Percentiles rank a stretch among this genome's conserved stretches.
Evolutionary conservation across 2,329 filamentous ascomycete genomes (phyloP).

Genomic region (Clonostachys chloroleuca): DNA sequence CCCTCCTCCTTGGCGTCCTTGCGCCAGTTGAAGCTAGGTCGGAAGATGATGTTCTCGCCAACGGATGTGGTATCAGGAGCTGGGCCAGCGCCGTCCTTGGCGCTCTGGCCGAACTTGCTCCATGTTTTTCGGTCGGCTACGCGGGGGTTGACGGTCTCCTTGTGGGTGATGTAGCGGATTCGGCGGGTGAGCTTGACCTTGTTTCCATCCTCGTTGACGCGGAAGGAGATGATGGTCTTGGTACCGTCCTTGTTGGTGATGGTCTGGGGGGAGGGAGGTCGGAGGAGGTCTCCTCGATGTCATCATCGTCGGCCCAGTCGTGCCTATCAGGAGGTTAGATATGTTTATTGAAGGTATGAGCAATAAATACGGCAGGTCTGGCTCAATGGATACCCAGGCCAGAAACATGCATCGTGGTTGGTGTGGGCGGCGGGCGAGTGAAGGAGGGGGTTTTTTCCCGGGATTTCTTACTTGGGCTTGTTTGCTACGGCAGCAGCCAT

Average conservation of each 20-base stretch:
- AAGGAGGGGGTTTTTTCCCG: neutral
- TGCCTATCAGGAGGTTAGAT: constrained; percentile 26
- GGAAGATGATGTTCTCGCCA: constrained; percentile 97
- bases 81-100: constrained; percentile 78
- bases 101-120: constrained; percentile 88
- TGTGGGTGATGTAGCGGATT: constrained; percentile 87
- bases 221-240: constrained; percentile 89
- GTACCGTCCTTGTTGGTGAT: constrained; percentile 98
- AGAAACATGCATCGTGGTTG: too few relatives aligned
- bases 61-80: constrained; percentile 87
- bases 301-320: constrained; percentile 97
- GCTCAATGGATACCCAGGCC: too few relatives aligned
- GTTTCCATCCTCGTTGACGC: constrained; percentile 87
- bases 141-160: constrained; percentile 91
- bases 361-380: too few relatives aligned
- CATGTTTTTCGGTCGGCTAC: constrained; percentile 93
- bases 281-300: constrained; percentile 67
- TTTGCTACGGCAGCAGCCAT: constrained; percentile 31
- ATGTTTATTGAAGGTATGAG: too few relatives aligned
- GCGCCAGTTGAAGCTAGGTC: constrained; percentile 91
- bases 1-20: constrained; percentile 79
- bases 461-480: constrained; percentile 31
- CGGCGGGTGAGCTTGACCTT: constrained; percentile 97
- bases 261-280: constrained; percentile 80
- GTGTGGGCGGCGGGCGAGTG: neutral